Evolutionary conservation across 2,329 filamentous ascomycete species (phyloP), one percentile per base, ranked within the genome.

Genomic region (Neurospora sp.): DNA sequence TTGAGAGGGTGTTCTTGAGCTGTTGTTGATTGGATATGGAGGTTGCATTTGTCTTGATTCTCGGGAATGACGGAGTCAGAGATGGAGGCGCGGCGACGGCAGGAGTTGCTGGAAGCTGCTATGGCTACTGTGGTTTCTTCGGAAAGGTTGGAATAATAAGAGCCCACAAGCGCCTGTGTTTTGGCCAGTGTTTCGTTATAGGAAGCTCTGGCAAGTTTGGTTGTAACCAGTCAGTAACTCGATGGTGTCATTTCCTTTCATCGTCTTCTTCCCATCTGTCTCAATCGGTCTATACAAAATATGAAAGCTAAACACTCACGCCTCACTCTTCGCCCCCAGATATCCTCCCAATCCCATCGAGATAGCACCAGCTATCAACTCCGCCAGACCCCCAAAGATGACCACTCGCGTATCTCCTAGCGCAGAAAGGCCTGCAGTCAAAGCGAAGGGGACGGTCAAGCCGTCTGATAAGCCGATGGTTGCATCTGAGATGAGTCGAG

Each of bases 391-490:
- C 58, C 89, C 90, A 71, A 90, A 87, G 68, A 94, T 86, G 74
- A 90, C 88, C 8, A 90, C 85, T 66, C 84, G 84, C 66, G 87
- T 88, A 76, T 87, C 83, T 19, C 87, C 87, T 67, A 90, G 81
- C 62, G 84, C 84, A 2, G 87, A 88, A 2, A 93, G 82, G 17
- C 91, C 91, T 0, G 91, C 90, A 0, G 90, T 93, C 46, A 93
- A 81, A 36, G 91, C 91, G 74, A 93, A 93, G 0, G 91, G 91
- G 0, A 93, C 91, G 0, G 91, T 93, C 73, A 93, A 83, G 13
- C 91, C 91, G 77, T 93, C 91, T 0, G 90, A 89, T 74, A 93
- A 87, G 68, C 91, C 91, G 74, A 93, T 89, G 71, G 91, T 92
- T 73, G 89, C 84, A 78, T 92, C 89, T 52, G 85, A 84, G 36